These are phyloP conservation scores for Penicillium sp. DNA, from an alignment of 2,329 filamentous ascomycete species.

Conservation along the genomic window DNA sequence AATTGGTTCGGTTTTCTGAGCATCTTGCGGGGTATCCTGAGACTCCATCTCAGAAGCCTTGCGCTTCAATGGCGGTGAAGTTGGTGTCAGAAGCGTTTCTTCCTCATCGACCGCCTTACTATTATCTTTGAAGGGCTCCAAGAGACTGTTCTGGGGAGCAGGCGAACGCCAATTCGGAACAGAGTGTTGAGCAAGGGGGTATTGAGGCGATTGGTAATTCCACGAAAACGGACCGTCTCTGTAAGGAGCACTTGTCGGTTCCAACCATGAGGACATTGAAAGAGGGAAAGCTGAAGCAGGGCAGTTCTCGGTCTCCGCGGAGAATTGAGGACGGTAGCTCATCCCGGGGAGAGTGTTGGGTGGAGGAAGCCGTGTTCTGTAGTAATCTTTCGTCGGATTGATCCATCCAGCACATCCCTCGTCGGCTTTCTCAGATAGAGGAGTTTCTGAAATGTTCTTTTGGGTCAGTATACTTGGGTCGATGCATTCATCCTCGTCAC, in stretches of 20 bases:
- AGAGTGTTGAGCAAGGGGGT: neutral
- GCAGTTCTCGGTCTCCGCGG: neutral
- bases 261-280: neutral
- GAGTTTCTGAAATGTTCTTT: neutral
- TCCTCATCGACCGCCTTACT: neutral
- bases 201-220: neutral
- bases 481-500: constrained; percentile 8
- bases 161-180: neutral
- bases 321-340: neutral
- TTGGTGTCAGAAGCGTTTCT: neutral
- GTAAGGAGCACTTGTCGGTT: neutral
- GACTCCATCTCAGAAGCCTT: constrained; percentile 36
- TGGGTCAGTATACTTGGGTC: constrained; percentile 4
- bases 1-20: constrained; percentile 26
- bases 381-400: neutral
- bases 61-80: constrained; percentile 28
- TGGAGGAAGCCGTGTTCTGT: neutral
- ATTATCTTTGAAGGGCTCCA: neutral
- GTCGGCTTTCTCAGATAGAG: neutral
- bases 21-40: constrained; percentile 36
- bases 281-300: neutral
- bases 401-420: neutral
- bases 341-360: neutral
- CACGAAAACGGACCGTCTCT: constrained; percentile 17
- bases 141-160: neutral